Base-by-base conservation (phyloP, 441 rosid species). In the Jatropha multifida region DNA sequence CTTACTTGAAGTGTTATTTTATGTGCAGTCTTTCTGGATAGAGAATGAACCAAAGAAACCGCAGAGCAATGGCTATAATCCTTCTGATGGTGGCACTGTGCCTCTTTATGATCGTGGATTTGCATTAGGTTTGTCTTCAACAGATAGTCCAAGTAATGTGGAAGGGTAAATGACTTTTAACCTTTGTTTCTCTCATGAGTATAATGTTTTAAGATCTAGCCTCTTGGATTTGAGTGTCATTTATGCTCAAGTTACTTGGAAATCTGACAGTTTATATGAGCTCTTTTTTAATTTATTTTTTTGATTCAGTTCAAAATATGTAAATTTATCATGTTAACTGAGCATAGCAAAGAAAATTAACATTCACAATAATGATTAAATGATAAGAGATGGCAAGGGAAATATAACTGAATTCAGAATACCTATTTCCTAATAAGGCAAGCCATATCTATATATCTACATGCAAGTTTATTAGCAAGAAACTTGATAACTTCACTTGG, bases 91-190 rank as follows among this genome's bases (percentile, higher is more conserved):
- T 78, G 84, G 79, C 81, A 76, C 65, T 18, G 90, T 89, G 73
- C 99, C 99, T 61, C 91, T 90, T 74, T 96, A 96, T 89, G 95
- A 96, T 76, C 99, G 99, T 80, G 94, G 91, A 79, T 92, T 81
- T 83, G 76, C 92, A 38, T 72, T 92, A 75, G 97, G 98, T 74
- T 89, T 96, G 90, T 89, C 90, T 76, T 84, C 90, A 76, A 83
- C 84, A 18, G 85, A 79, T 88, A 93, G 86, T 74, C 74, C 87
- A 65, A 87, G 76, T 83, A 94, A 89, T 86, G 68, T 77, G 62
- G 97, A 91, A 81, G 88, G 96, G 99, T 94, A 90, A 82, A 65
- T 76, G 52, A 56, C 20, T 32, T 71, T 38, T 76, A 38, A 65
- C 67, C 48, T 52, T 40, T 55, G 20, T 52, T 68, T 64, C 23